Evolutionary conservation across 1,139 yeast species (phyloP).

Genomic region (Suhomyces panamericanus): DNA sequence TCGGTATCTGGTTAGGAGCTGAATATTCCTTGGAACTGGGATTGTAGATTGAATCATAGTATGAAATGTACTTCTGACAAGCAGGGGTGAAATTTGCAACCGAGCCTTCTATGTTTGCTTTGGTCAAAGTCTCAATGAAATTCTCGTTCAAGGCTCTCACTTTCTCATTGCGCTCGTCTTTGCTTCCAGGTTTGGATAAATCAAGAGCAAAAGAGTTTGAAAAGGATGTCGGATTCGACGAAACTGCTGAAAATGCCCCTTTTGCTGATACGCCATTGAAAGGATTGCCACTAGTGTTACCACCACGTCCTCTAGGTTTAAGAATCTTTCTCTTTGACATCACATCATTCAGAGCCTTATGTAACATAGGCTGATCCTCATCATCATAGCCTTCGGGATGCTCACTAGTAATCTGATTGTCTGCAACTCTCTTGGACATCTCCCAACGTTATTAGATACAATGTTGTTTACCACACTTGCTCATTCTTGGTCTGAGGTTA

Average conservation of each 20-base stretch:
- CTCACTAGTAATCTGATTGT: constrained; percentile 56
- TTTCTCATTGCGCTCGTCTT: constrained; percentile 35
- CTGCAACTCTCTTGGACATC: constrained; percentile 72
- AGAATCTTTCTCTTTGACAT: constrained; percentile 69
- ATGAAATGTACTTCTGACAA: constrained; percentile 61
- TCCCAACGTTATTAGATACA: not conserved
- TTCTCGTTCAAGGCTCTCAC: constrained; percentile 69
- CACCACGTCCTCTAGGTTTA: constrained; percentile 47
- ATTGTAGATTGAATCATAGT: constrained; percentile 33
- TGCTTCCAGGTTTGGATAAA: not conserved
- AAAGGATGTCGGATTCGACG: not conserved
- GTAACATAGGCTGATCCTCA: constrained; percentile 35
- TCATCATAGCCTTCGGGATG: constrained; percentile 35
- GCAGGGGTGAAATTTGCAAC: constrained; percentile 59
- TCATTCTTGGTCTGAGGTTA: not conserved
- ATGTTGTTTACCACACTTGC: not conserved
- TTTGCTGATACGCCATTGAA: not conserved
- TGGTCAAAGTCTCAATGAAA: constrained; percentile 53
- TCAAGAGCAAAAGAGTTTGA: not conserved
- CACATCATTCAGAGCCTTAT: constrained; percentile 57
- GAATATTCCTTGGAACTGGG: constrained; percentile 24
- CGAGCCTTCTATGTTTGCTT: constrained; percentile 45
- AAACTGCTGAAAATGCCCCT: not conserved
- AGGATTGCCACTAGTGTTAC: constrained; percentile 4
- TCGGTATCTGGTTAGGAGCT: not conserved